Base-by-base conservation (phyloP, 2,329 filamentous ascomycete genomes). In the Fusarium devonianum region DNA sequence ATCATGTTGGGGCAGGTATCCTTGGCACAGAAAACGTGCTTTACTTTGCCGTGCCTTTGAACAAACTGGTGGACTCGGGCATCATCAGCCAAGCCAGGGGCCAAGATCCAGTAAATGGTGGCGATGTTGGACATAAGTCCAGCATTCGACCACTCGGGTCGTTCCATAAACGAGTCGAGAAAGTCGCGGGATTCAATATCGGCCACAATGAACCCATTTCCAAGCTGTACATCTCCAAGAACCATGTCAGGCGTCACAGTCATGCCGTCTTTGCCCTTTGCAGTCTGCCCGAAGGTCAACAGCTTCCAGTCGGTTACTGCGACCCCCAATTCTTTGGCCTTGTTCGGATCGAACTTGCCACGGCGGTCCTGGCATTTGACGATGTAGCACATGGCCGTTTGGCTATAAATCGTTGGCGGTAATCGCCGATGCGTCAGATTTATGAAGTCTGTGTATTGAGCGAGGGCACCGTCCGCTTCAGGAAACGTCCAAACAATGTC, bases 221-320 rank as follows among this genome's bases (percentile, higher is more conserved):
- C 92, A 5, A 81, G 78, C 45, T 85, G 79, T 3, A 79, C 73
- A 9, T 85, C 76, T 2, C 82, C 90, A 40, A 99, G 67, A 1
- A 97, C 92, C 87, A 96, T 94, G 0, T 94, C 89, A 1, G 93
- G 88, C 0, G 87, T 94, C 21, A 99, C 83, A 0, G 80, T 81
- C 6, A 76, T 78, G 4, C 90, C 92, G 62, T 87, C 81, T 11
- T 78, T 74, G 17, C 83, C 85, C 42, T 76, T 73, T 2, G 94
- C 85, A 36, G 71, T 85, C 54, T 86, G 58, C 3, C 92, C 91
- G 2, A 65, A 68, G 0, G 86, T 78, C 32, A 99, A 77, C 10
- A 69, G 63, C 25, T 77, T 77, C 69, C 80, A 95, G 37, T 86
- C 75, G 0, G 60, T 68, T 41, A 76, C 79, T 14, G 74, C 72